A percentile compares a stretch with the other conserved stretches of the same genome.
phyloP scores from a whole-genome alignment of 176 grass and related monocot genomes.

The Urochloa ruziziensis region DNA sequence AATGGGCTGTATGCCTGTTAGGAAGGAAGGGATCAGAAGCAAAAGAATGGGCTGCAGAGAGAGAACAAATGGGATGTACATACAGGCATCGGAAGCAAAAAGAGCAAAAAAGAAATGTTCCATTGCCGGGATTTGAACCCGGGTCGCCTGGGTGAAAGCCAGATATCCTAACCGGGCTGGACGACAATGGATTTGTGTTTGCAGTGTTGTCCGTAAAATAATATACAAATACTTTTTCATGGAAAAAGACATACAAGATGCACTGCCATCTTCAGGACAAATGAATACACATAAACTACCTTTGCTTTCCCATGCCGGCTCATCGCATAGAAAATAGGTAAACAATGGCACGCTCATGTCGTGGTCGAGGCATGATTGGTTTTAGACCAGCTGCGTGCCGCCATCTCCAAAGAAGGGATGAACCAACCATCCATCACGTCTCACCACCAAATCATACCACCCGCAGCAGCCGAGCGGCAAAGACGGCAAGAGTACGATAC shows the following conservation, averaged over 20 bases:
- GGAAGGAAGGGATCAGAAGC: too few relatives aligned
- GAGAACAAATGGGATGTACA: too few relatives aligned
- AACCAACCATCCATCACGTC: neutral
- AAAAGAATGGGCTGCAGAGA: too few relatives aligned
- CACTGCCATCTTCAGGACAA: neutral
- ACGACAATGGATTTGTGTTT: constrained; percentile 66
- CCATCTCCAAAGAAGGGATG: neutral
- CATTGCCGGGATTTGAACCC: constrained; percentile 99
- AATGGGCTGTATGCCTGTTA: too few relatives aligned
- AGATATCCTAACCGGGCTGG: constrained; percentile 97
- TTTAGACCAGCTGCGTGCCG: neutral
- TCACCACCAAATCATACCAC: neutral
- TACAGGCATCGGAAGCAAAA: too few relatives aligned
- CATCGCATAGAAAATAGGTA: too few relatives aligned
- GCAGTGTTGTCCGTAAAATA: too few relatives aligned
- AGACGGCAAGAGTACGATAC: neutral
- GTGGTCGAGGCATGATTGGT: neutral
- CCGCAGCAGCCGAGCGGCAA: too few relatives aligned
- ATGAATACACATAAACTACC: too few relatives aligned
- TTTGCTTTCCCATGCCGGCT: too few relatives aligned
- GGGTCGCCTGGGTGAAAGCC: constrained; percentile 99
- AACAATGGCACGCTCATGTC: neutral
- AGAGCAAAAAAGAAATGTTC: neutral
- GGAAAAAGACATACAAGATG: too few relatives aligned
- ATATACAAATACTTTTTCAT: too few relatives aligned